phyloP scores from a whole-genome alignment of 306 rosid species.

The Adenanthera pavonina region DNA sequence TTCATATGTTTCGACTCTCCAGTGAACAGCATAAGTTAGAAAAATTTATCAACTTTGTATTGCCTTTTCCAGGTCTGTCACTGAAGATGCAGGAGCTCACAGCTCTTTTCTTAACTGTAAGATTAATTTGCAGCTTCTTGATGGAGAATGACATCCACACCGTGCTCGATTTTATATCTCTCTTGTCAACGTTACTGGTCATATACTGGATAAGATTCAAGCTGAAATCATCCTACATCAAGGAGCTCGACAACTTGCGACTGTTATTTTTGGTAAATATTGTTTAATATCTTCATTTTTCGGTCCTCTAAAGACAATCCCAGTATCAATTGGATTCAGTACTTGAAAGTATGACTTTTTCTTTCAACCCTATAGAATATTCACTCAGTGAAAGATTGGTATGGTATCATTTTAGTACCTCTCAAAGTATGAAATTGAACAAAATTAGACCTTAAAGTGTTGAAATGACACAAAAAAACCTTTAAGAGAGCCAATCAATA shows the following conservation, averaged over 20 bases:
- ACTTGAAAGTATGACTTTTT: not conserved
- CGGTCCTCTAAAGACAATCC: not conserved
- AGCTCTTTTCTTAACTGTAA: conserved; percentile 55
- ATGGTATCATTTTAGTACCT: not conserved
- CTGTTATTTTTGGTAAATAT: conserved; percentile 64
- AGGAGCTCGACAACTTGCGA: conserved; percentile 66
- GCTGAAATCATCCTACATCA: conserved; percentile 67
- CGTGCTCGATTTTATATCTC: conserved; percentile 51
- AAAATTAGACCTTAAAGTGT: not conserved
- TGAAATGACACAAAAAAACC: not conserved
- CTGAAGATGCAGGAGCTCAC: conserved; percentile 83
- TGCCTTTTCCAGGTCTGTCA: conserved; percentile 62
- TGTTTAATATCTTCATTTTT: not conserved
- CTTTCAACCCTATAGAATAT: not conserved
- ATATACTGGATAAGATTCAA: conserved; percentile 70
- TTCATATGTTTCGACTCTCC: not conserved
- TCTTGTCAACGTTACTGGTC: conserved; percentile 61
- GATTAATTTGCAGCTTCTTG: conserved; percentile 50
- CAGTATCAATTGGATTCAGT: not conserved
- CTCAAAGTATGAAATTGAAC: not conserved
- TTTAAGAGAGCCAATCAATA: not conserved
- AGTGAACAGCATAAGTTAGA: not conserved
- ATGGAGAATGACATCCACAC: conserved; percentile 57
- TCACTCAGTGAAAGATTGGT: not conserved
- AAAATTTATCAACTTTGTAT: not conserved